These are phyloP conservation scores for Pseudogymnoascus pannorum DNA, from an alignment of 2,329 filamentous ascomycete species.

Conservation along the genomic window DNA sequence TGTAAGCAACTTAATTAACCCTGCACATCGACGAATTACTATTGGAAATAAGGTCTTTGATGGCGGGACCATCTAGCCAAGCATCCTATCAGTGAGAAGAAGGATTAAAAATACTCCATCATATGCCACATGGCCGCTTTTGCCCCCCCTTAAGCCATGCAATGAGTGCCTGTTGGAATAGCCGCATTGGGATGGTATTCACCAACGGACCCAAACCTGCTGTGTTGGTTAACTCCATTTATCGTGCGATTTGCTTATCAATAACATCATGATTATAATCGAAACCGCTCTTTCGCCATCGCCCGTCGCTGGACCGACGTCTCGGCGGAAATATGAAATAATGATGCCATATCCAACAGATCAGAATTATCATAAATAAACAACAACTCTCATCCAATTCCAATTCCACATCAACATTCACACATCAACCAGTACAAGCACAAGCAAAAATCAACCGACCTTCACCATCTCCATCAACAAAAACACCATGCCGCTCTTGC, in stretches of 20 bases:
- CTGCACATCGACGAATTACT: neutral
- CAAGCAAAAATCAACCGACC: neutral
- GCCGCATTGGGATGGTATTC: neutral
- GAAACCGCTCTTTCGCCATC: neutral
- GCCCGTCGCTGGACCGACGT: neutral
- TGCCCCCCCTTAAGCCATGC: neutral
- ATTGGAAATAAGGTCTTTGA: neutral
- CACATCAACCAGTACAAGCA: neutral
- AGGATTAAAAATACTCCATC: neutral
- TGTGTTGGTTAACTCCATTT: neutral
- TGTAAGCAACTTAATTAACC: neutral
- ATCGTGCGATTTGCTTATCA: neutral
- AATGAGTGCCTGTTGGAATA: neutral
- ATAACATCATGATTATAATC: neutral
- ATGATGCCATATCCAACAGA: neutral
- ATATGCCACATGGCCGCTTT: neutral
- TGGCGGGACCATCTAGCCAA: neutral
- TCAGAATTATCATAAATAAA: neutral
- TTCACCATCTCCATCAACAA: neutral
- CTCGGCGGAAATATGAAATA: neutral
- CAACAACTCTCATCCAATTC: neutral
- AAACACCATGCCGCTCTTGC: neutral
- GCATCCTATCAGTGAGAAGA: neutral
- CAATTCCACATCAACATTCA: neutral
- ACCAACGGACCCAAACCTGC: neutral